Evolutionary conservation across 169 alveolate species (phyloP).

Genomic region (Eimeria brunetti): DNA sequence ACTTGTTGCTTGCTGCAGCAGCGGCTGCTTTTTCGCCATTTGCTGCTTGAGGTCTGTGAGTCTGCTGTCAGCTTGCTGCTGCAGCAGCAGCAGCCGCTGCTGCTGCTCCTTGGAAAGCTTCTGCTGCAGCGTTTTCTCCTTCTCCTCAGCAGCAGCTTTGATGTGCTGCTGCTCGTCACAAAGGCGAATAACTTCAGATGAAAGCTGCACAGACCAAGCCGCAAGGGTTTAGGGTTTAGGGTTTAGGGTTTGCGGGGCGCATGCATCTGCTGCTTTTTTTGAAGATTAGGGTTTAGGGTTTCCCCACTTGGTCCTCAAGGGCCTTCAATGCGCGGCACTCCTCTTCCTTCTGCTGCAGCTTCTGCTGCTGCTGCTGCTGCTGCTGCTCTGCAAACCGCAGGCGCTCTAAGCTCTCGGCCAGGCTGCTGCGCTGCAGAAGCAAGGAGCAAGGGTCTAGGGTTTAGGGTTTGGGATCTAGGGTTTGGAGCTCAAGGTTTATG

Average conservation of each 20-base stretch:
- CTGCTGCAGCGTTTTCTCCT: slow-evolving; percentile 10
- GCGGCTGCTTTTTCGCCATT: slow-evolving; percentile 29
- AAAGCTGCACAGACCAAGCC: slow-evolving; percentile 16
- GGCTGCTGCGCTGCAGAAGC: slow-evolving; percentile 6
- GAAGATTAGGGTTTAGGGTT: slow-evolving; percentile 11
- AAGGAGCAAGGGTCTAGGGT: background rate
- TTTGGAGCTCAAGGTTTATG: background rate
- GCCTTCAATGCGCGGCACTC: slow-evolving; percentile 15
- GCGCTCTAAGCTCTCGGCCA: background rate
- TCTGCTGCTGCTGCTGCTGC: too few species aligned
- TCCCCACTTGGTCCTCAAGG: slow-evolving; percentile 1
- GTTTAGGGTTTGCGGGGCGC: background rate
- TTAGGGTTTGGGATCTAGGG: background rate
- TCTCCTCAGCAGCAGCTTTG: background rate
- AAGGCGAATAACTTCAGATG: slow-evolving; percentile 22
- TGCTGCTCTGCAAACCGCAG: slow-evolving; percentile 57
- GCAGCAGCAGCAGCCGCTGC: slow-evolving; percentile 39
- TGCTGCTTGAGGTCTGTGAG: slow-evolving; percentile 50
- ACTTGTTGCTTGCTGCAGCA: slow-evolving; percentile 57
- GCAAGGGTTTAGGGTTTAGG: background rate
- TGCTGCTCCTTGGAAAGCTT: slow-evolving; percentile 34
- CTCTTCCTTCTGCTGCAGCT: slow-evolving; percentile 40
- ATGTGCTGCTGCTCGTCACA: slow-evolving; percentile 20
- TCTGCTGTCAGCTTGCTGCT: slow-evolving; percentile 49
- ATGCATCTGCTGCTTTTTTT: background rate